These are phyloP conservation scores for Lecanicillium sp. DNA, from an alignment of 2,329 filamentous ascomycete species.

Conservation along the genomic window DNA sequence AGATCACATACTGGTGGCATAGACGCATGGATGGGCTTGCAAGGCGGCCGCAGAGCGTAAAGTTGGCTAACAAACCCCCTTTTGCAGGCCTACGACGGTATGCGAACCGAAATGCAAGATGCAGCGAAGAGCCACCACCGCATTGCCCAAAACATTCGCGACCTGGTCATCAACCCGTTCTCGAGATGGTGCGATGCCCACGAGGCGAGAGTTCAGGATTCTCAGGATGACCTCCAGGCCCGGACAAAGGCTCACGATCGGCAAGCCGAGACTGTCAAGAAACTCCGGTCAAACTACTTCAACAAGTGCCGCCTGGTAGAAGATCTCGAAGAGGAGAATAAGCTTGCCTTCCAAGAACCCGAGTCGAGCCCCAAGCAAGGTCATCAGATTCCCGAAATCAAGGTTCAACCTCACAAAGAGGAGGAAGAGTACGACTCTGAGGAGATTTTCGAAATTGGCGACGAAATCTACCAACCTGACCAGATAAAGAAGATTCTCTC, in stretches of 20 bases:
- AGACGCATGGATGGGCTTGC: not conserved
- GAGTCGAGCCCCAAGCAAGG: slow-evolving; percentile 56
- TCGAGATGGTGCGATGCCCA: slow-evolving; percentile 94
- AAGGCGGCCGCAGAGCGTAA: slow-evolving; percentile 1
- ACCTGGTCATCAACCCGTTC: slow-evolving; percentile 91
- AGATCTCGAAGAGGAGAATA: slow-evolving; percentile 96
- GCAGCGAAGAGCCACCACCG: slow-evolving; percentile 86
- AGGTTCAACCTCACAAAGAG: slow-evolving; percentile 64
- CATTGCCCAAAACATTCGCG: slow-evolving; percentile 92
- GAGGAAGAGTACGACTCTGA: slow-evolving; percentile 64
- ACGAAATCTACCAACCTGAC: slow-evolving; percentile 76
- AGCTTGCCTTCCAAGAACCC: slow-evolving; percentile 90
- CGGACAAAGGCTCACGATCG: slow-evolving; percentile 90
- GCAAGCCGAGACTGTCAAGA: slow-evolving; percentile 84
- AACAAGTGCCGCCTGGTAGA: slow-evolving; percentile 97
- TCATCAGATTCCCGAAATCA: slow-evolving; percentile 72
- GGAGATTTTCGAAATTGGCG: slow-evolving; percentile 82
- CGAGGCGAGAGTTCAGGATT: slow-evolving; percentile 82
- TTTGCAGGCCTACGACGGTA: slow-evolving; percentile 79
- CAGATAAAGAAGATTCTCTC: slow-evolving; percentile 84
- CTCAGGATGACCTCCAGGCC: slow-evolving; percentile 85
- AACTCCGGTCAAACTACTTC: slow-evolving; percentile 93
- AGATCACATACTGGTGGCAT: too few relatives aligned
- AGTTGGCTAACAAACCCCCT: slow-evolving; percentile 13
- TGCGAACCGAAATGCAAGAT: slow-evolving; percentile 87